Base-by-base conservation (phyloP, 2,329 filamentous ascomycete genomes). In the Sporothrix globosa region DNA sequence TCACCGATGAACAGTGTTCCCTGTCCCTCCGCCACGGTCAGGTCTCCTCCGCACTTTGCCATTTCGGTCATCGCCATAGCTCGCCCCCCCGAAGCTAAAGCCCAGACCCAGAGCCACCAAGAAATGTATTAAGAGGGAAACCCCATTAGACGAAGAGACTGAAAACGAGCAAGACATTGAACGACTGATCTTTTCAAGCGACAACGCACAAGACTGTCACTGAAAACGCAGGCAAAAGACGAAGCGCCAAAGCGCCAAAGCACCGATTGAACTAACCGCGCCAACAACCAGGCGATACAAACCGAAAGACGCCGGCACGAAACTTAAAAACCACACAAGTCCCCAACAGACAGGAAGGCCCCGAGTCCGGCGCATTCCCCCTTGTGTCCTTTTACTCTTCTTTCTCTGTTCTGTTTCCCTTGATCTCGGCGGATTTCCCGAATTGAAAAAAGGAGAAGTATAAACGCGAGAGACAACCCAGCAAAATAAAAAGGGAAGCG, bases 41-140 rank as follows among this genome's bases (percentile, higher is more conserved):
- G 41, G 52, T 56, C 50, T 67, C 66, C 66, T 67, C 63, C 66
- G 61, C 72, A 70, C 72, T 70, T 69, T 73, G 69, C 72, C 72
- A 56, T 41, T 72, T 73, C 53, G 41, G 72, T 72, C 72, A 48
- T 68, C 69, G 67, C 67, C 70, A 48, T 10, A 54, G 53, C 69
- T 58, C n/a, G n/a, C 58, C 58, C 39, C 58, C 44, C 5, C 30
- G 56, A 61, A 61, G 39, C 48, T 41, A 52, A 60, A 65, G 39
- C 19, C 52, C 68, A 19, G 50, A 17, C 50, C 34, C 41, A 67
- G 30, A 54, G 30, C 66, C 52, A 46, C 66, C 50, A 56, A 39
- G 39, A 68, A 68, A 68, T 48, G 66, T 46, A 58, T 30, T 46
- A 44, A 54, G 52, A 44, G 50, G 14, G 44, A 46, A 63, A 19